phyloP scores from a whole-genome alignment of 495 filamentous ascomycete species.

The Lasiosphaeria miniovina region DNA sequence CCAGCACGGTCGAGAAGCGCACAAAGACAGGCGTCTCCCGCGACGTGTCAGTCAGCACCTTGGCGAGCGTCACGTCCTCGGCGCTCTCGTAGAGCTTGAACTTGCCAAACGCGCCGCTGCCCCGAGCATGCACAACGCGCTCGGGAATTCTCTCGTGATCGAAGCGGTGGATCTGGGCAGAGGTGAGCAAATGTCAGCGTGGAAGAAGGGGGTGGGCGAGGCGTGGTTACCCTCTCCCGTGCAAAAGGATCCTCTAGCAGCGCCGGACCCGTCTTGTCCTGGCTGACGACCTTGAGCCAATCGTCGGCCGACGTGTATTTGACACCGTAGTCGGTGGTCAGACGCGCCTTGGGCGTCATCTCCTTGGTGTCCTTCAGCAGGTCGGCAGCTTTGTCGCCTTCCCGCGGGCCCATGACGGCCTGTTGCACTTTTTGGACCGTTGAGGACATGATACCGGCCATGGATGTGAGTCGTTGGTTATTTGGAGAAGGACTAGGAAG shows the following conservation, averaged over 20 bases:
- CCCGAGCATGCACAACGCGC: conserved; percentile 85
- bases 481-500: too few species aligned
- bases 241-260: conserved; percentile 82
- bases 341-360: conserved; percentile 28
- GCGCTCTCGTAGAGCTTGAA: conserved; percentile 72
- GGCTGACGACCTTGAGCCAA: conserved; percentile 66
- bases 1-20: conserved; percentile 81
- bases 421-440: conserved; percentile 29
- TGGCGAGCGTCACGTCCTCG: conserved; percentile 66
- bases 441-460: conserved; percentile 15
- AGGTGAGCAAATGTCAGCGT: neutral
- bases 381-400: conserved; percentile 39
- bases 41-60: conserved; percentile 74
- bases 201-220: neutral
- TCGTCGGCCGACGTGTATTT: conserved; percentile 72
- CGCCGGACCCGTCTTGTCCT: conserved; percentile 62
- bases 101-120: conserved; percentile 77
- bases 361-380: conserved; percentile 37
- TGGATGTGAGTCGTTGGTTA: neutral
- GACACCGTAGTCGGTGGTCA: conserved; percentile 78
- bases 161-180: conserved; percentile 66
- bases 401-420: conserved; percentile 27
- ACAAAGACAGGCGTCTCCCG: conserved; percentile 76
- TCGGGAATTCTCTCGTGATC: conserved; percentile 89
- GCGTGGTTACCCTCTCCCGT: conserved; percentile 63